Evolutionary conservation across 768 basidiomycete species (phyloP), one percentile per base, ranked within the genome.

Genomic region (Russula compacta): DNA sequence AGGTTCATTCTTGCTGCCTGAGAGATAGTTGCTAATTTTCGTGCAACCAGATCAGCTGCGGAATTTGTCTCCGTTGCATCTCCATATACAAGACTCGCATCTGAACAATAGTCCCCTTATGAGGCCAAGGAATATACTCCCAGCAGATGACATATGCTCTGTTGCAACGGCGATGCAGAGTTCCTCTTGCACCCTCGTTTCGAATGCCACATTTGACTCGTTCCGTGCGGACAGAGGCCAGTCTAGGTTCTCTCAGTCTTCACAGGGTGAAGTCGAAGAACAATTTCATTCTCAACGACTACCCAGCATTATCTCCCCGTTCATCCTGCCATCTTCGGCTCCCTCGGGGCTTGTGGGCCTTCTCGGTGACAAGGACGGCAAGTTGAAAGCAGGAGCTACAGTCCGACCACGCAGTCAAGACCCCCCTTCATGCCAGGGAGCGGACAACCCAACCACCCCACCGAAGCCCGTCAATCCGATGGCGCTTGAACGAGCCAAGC

Each of bases 401-500:
- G 66, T 85, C 36, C 64, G 77, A 29, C 77, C 74, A 3, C 67
- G 66, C n/a, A 64, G 67, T 49, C 69, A 60, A 19, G n/a, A 43
- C 32, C 7, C 1, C 46, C 43, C 12, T 40, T 56, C 49, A 17
- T 24, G 9, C 40, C 17, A 12, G n/a, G 42, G 8, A 15, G 29
- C 9, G 7, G 46, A 47, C 21, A 29, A 38, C 2, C 11, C 44
- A 17, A 32, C 3, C 38, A n/a, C 32, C 58, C 53, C 29, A 51
- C 58, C 61, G 56, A 59, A 39, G 6, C 54, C 49, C 4, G 69
- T 72, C 38, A 64, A 70, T 12, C 76, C 83, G 21, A 70, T 73
- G 1, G 36, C 36, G 40, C 74, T 92, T 42, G 91, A 91, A 71
- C 87, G 89, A 67, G 85, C 89, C 5, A 85, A 83, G 67, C 69